These are phyloP conservation scores for Ailanthus altissimus DNA, from an alignment of 345 rosid species.

Conservation along the genomic window DNA sequence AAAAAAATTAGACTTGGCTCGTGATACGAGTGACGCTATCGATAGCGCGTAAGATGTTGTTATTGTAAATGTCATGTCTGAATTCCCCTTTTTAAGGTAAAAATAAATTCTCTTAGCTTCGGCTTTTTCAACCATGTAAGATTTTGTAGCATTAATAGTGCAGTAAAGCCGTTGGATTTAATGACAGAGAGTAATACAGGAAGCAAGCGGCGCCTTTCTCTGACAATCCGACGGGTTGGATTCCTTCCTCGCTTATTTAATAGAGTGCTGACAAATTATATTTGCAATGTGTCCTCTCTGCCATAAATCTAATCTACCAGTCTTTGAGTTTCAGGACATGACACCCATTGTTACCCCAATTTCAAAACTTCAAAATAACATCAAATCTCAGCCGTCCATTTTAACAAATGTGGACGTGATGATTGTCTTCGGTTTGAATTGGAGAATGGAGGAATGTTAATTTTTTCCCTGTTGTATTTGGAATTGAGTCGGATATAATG, in stretches of 20 bases:
- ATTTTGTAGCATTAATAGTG: not conserved
- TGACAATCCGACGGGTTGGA: constrained; percentile 23
- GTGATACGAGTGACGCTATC: not conserved
- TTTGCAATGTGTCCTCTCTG: not conserved
- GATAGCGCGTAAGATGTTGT: not conserved
- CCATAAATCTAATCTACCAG: not conserved
- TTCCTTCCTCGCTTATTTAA: not conserved
- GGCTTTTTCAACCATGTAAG: not conserved
- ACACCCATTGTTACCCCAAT: too few species aligned
- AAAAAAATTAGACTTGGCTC: not conserved
- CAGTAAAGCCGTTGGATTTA: constrained; percentile 24
- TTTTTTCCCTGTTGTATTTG: not conserved
- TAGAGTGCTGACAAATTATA: not conserved
- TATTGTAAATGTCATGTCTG: not conserved
- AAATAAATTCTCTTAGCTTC: not conserved
- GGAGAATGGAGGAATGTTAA: not conserved
- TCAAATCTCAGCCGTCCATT: constrained; percentile 1
- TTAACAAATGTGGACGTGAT: not conserved
- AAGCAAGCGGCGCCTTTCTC: constrained; percentile 33
- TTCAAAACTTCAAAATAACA: not conserved
- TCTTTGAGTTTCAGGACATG: not conserved
- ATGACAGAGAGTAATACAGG: constrained; percentile 12
- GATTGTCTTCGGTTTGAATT: not conserved
- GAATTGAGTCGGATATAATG: too few species aligned
- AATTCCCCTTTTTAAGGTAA: not conserved